Evolutionary conservation across 805 yeast species (phyloP).

Genomic region (Candida broadrunensis): DNA sequence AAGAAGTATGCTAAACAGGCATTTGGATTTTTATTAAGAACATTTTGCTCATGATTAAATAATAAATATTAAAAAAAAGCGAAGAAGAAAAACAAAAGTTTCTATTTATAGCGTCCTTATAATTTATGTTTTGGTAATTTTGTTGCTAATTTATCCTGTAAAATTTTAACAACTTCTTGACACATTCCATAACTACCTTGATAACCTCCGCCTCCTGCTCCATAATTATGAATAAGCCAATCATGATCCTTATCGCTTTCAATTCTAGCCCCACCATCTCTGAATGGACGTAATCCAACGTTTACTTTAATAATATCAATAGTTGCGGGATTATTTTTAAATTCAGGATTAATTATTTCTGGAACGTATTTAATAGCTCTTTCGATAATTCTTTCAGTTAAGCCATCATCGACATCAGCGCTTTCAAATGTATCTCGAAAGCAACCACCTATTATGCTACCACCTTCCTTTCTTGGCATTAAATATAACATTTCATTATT

Average conservation of each 20-base stretch:
- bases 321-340: constrained; percentile 19
- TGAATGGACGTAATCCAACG: constrained; percentile 38
- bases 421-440: constrained; percentile 14
- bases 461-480: constrained; percentile 76
- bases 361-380: constrained; percentile 45
- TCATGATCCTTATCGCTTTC: constrained; percentile 22
- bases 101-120: not conserved
- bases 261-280: constrained; percentile 34
- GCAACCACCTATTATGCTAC: constrained; percentile 62
- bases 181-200: constrained; percentile 72
- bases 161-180: constrained; percentile 31
- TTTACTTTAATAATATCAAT: constrained; percentile 29
- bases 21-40: constrained; percentile 17
- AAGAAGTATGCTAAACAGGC: constrained; percentile 32
- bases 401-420: constrained; percentile 33
- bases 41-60: constrained; percentile 17
- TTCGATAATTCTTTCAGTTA: constrained; percentile 45
- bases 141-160: not conserved
- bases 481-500: constrained; percentile 50
- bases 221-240: constrained; percentile 61
- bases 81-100: too few relatives aligned
- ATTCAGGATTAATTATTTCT: constrained; percentile 27
- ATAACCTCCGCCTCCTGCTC: constrained; percentile 76
- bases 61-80: not conserved
- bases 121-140: not conserved